These are phyloP conservation scores for Hydnum rufescens DNA, from an alignment of 768 basidiomycete species.

Conservation along the genomic window DNA sequence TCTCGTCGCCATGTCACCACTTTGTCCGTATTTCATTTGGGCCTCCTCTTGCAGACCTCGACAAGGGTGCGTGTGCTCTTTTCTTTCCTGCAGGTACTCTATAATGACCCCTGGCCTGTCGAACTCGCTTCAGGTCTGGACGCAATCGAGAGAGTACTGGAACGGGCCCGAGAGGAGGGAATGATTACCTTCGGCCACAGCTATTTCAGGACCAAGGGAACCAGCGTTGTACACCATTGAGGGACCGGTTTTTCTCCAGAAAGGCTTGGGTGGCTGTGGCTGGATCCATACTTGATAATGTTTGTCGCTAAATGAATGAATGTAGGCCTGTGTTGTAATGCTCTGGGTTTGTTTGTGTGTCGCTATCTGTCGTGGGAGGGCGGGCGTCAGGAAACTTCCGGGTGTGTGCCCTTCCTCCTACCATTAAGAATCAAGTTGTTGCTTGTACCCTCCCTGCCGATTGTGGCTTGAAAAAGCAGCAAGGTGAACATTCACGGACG, in stretches of 20 bases:
- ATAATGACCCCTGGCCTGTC: too few species aligned
- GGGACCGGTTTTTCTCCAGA: too few species aligned
- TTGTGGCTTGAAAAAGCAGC: too few species aligned
- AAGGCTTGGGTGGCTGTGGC: not conserved
- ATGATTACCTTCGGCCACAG: constrained; percentile 46
- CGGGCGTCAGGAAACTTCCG: too few species aligned
- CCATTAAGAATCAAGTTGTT: too few species aligned
- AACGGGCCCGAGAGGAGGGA: constrained; percentile 26
- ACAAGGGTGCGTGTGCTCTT: constrained; percentile 35
- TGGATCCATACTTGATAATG: not conserved
- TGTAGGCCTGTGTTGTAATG: too few species aligned
- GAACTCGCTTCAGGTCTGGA: constrained; percentile 57
- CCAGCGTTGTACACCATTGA: not conserved
- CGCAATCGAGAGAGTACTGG: constrained; percentile 63
- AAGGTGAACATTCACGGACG: too few species aligned
- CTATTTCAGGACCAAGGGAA: constrained; percentile 16
- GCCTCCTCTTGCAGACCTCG: constrained; percentile 57
- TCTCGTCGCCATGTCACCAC: constrained; percentile 78
- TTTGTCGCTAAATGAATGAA: not conserved
- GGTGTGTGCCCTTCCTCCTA: too few species aligned
- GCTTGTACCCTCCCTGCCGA: too few species aligned
- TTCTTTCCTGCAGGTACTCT: too few species aligned
- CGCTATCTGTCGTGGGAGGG: too few species aligned
- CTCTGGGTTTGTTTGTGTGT: too few species aligned
- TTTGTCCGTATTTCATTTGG: constrained; percentile 80